These are phyloP conservation scores for Phialocephala sp. DNA, from an alignment of 2,329 filamentous ascomycete species.

Conservation along the genomic window DNA sequence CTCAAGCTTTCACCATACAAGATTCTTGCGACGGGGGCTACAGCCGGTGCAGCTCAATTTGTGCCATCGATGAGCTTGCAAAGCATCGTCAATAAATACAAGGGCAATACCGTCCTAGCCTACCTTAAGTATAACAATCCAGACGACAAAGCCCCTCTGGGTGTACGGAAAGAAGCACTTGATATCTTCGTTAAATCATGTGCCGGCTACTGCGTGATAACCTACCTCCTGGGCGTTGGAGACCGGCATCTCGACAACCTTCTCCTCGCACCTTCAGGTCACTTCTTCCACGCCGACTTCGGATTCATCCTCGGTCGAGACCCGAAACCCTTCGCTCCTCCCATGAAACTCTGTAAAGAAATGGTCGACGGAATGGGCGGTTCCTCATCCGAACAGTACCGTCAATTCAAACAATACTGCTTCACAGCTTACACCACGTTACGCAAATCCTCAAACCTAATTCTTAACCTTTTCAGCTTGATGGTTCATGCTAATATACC, in stretches of 20 bases:
- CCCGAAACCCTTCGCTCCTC: slow-evolving; percentile 94
- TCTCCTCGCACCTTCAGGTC: slow-evolving; percentile 83
- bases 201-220: slow-evolving; percentile 97
- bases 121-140: slow-evolving; percentile 92
- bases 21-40: slow-evolving; percentile 90
- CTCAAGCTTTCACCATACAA: slow-evolving; percentile 95
- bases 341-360: slow-evolving; percentile 96
- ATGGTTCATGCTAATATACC: slow-evolving; percentile 99
- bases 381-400: slow-evolving; percentile 77
- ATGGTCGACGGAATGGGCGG: slow-evolving; percentile 99
- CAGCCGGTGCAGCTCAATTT: slow-evolving; percentile 91
- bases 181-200: slow-evolving; percentile 96
- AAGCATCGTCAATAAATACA: slow-evolving; percentile 82
- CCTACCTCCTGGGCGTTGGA: slow-evolving; percentile 94
- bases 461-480: slow-evolving; percentile 92
- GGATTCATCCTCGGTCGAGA: slow-evolving; percentile 97
- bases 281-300: slow-evolving; percentile 99
- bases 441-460: slow-evolving; percentile 86
- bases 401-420: slow-evolving; percentile 92
- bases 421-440: slow-evolving; percentile 93
- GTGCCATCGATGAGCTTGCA: slow-evolving; percentile 86
- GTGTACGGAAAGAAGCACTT: slow-evolving; percentile 88
- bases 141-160: slow-evolving; percentile 78
- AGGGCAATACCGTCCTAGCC: slow-evolving; percentile 72
- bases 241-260: slow-evolving; percentile 97